Conservation (phyloP, 169 alveolate genomes). For the Plasmodium blacklocki region DNA sequence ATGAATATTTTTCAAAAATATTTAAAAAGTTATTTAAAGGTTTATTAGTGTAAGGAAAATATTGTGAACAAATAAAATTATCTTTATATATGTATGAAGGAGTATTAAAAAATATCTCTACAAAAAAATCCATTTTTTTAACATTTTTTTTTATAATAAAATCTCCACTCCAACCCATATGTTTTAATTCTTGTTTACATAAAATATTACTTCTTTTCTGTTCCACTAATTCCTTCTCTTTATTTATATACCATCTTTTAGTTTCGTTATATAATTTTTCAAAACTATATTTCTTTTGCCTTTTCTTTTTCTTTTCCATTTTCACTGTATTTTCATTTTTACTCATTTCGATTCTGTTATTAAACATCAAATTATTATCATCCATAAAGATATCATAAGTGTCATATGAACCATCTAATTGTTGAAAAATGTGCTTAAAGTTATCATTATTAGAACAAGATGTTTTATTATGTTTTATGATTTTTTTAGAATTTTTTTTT, state of each 20-base stretch:
- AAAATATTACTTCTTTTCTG: conserved; percentile 28
- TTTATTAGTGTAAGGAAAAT: conserved; percentile 8
- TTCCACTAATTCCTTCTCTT: conserved; percentile 44
- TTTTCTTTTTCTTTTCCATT: background rate
- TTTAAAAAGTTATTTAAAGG: conserved; percentile 12
- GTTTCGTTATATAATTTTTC: conserved; percentile 38
- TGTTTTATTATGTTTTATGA: background rate
- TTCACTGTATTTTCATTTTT: background rate
- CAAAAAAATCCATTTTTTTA: conserved; percentile 27
- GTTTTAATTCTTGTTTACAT: conserved; percentile 40
- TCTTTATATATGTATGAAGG: background rate
- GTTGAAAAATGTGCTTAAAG: too few species aligned
- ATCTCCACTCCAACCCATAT: conserved; percentile 75
- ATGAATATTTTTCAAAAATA: conserved; percentile 47
- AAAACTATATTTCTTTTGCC: conserved; percentile 12
- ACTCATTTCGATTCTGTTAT: background rate
- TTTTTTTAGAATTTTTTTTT: background rate
- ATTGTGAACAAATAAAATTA: conserved; percentile 12
- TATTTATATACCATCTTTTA: conserved; percentile 31
- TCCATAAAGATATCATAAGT: too few species aligned
- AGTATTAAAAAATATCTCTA: conserved; percentile 18
- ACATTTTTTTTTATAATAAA: conserved; percentile 60
- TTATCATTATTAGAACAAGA: too few species aligned
- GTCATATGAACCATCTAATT: too few species aligned
- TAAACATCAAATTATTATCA: background rate